Evolutionary conservation across 306 rosid species (phyloP), one percentile per base, ranked within the genome.

Genomic region (Dicorynia guianensis): DNA sequence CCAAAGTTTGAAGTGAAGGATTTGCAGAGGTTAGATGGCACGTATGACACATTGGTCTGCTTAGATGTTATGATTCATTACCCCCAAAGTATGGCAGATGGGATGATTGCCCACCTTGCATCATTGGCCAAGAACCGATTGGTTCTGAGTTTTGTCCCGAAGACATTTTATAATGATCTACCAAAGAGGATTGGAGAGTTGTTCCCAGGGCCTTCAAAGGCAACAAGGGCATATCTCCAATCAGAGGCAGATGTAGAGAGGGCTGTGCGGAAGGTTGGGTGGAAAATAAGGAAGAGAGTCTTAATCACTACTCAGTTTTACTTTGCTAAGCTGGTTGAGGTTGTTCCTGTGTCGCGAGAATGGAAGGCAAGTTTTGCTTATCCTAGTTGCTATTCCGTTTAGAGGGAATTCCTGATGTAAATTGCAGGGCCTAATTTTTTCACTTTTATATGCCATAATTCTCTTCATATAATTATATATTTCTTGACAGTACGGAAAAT

Each of bases 171-270:
- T 73, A 89, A 92, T 50, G 90, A 86, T 81, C 42, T 93, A 19
- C 78, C 92, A 20, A 95, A 95, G 91, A 87, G 99, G 85, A 71
- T 90, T 72, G 97, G 99, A 71, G 97, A 95, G 93, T 70, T 95
- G 80, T 95, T 95, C 81, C 97, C 99, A 0, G 97, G 99, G 43
- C 97, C 99, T 75, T 95, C 97, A 1, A 95, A 92, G 89, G 99
- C 97, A 38, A 95, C 97, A 0, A 87, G 97, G 76, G 97, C 99
- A 14, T 95, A 95, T 81, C 97, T 95, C 56, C 99, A 95, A 56
- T 75, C 97, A 0, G 97, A 95, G 87, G 97, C 86, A 0, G 99
- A 95, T 42, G 84, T 95, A 46, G 98, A 95, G 83, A 85, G 80
- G 57, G 97, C 98, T 4, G 73, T 95, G 81, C 76, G 42, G 19